Evolutionary conservation across 257 asterid species (phyloP).

Genomic region (Lycium ferocissimum): DNA sequence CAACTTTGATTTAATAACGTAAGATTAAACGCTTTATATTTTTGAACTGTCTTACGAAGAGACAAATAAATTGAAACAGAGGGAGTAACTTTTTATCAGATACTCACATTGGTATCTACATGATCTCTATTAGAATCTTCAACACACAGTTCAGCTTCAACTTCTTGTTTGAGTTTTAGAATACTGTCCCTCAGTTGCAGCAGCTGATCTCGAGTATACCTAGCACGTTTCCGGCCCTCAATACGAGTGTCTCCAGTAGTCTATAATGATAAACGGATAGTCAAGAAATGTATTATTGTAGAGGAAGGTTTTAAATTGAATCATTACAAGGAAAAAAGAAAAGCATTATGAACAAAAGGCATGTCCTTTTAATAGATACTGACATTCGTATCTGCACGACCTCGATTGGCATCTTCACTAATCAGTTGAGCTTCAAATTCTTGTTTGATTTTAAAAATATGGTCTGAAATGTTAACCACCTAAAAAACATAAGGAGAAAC

Average conservation of each 20-base stretch:
- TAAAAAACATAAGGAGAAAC: conserved; percentile 34
- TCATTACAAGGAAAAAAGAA: not conserved
- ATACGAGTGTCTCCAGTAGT: conserved; percentile 75
- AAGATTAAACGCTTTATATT: too few species aligned
- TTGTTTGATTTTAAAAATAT: conserved; percentile 64
- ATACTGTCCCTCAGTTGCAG: conserved; percentile 58
- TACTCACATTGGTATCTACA: conserved; percentile 72
- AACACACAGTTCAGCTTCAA: conserved; percentile 84
- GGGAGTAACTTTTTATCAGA: not conserved
- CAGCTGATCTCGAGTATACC: conserved; percentile 72
- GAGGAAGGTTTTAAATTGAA: not conserved
- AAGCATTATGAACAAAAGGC: conserved; percentile 41
- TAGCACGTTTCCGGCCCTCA: conserved; percentile 70
- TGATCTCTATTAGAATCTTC: conserved; percentile 71
- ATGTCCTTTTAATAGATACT: conserved; percentile 35
- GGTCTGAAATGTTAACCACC: conserved; percentile 65
- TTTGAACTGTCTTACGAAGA: too few species aligned
- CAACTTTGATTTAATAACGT: too few species aligned
- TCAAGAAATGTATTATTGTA: not conserved
- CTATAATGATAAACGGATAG: conserved; percentile 40
- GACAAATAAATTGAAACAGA: too few species aligned
- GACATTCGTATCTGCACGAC: conserved; percentile 71
- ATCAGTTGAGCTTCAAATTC: conserved; percentile 83
- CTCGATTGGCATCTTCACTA: conserved; percentile 77
- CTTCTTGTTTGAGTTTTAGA: conserved; percentile 58